A percentile compares a stretch with the other conserved stretches of the same genome.
phyloP scores from a whole-genome alignment of 371 early-diverging fungal genomes.

The Funneliformis caledonium region DNA sequence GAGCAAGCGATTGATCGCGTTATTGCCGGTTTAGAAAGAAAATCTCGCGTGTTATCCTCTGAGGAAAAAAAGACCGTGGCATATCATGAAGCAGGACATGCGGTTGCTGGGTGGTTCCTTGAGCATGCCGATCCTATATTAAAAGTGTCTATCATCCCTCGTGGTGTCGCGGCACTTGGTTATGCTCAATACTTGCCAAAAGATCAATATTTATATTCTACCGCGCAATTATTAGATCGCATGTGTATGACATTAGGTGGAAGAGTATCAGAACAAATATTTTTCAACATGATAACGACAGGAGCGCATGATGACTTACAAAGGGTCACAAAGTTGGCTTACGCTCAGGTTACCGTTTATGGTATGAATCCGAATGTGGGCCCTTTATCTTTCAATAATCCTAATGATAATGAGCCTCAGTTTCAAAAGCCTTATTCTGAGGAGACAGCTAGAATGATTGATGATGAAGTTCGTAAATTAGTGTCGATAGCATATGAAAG shows the following conservation, averaged over 20 bases:
- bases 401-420: conserved; percentile 70
- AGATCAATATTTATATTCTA: conserved; percentile 95
- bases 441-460: conserved; percentile 92
- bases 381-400: conserved; percentile 79
- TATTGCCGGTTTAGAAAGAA: conserved; percentile 97
- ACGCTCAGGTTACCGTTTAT: conserved; percentile 90
- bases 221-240: conserved; percentile 91
- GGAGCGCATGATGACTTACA: conserved; percentile 81
- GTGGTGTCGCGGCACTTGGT: conserved; percentile 94
- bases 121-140: conserved; percentile 94
- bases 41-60: conserved; percentile 92
- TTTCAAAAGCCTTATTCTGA: conserved; percentile 97
- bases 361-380: conserved; percentile 96
- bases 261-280: conserved; percentile 93
- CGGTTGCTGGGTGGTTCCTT: conserved; percentile 98
- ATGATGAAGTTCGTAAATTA: conserved; percentile 88
- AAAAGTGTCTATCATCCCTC: conserved; percentile 98
- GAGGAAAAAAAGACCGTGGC: conserved; percentile 99
- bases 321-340: conserved; percentile 97
- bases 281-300: conserved; percentile 74
- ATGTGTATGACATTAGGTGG: conserved; percentile 99
- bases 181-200: conserved; percentile 99
- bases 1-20: conserved; percentile 98
- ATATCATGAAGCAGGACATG: conserved; percentile 99
- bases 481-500: conserved; percentile 82